These are phyloP conservation scores for Leptosphaerulina australis DNA, from an alignment of 2,329 filamentous ascomycete genomes.

Conservation along the genomic window DNA sequence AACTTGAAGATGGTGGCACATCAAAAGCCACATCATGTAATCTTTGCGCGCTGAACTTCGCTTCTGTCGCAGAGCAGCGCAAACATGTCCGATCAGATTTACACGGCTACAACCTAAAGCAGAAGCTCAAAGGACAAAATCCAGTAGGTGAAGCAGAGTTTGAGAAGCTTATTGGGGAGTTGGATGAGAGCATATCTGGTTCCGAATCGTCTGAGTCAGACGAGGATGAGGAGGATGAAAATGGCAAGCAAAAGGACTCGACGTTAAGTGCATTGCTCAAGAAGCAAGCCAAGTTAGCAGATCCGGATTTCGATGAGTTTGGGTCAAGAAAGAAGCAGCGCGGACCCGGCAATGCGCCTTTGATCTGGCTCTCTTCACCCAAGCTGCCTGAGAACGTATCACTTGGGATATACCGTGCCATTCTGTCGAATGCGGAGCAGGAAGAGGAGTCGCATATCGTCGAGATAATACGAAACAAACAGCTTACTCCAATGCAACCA, in stretches of 20 bases:
- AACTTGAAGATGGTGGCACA: slow-evolving; percentile 48
- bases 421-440: slow-evolving; percentile 76
- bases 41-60: slow-evolving; percentile 76
- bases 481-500: slow-evolving; percentile 68
- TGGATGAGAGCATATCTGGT: slow-evolving; percentile 92
- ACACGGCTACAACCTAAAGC: slow-evolving; percentile 93
- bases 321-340: slow-evolving; percentile 57
- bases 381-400: slow-evolving; percentile 77
- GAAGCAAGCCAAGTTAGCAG: slow-evolving; percentile 77
- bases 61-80: slow-evolving; percentile 78
- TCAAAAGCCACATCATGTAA: slow-evolving; percentile 75
- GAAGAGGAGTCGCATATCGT: slow-evolving; percentile 66
- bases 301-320: slow-evolving; percentile 58
- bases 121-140: slow-evolving; percentile 76
- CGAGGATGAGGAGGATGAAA: slow-evolving; percentile 69
- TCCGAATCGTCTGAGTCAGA: slow-evolving; percentile 76
- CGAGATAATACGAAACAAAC: slow-evolving; percentile 75
- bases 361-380: slow-evolving; percentile 85
- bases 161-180: slow-evolving; percentile 79
- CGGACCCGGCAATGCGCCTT: slow-evolving; percentile 69
- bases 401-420: slow-evolving; percentile 82
- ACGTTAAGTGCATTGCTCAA: slow-evolving; percentile 78
- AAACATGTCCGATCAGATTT: slow-evolving; percentile 87
- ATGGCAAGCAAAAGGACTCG: slow-evolving; percentile 64
- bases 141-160: slow-evolving; percentile 83